Evolutionary conservation across 352 stramenopile species (phyloP).

Genomic region (Phytophthora chlamydospora): DNA sequence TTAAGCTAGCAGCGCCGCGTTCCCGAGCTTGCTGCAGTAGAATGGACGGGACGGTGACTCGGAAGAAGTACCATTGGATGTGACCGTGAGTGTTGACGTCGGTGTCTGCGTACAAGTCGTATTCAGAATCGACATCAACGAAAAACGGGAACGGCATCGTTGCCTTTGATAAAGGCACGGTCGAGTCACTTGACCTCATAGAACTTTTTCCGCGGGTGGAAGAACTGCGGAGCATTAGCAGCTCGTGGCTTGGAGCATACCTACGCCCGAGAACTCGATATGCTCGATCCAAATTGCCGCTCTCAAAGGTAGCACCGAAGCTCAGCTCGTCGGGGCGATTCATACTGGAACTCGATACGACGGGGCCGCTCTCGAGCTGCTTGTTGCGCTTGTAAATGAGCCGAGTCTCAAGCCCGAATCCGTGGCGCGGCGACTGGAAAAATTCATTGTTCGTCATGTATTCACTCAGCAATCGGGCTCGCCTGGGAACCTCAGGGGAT

Average conservation of each 20-base stretch:
- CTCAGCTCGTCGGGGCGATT: slow-evolving; percentile 42
- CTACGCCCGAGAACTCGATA: slow-evolving; percentile 65
- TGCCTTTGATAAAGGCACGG: slow-evolving; percentile 7
- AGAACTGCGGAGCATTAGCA: slow-evolving; percentile 25
- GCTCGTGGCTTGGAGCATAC: slow-evolving; percentile 55
- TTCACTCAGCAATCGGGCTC: slow-evolving; percentile 56
- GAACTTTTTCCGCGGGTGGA: slow-evolving; percentile 1
- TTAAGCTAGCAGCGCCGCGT: slow-evolving; percentile 27
- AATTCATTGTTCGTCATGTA: slow-evolving; percentile 79
- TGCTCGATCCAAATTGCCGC: slow-evolving; percentile 73
- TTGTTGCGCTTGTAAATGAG: slow-evolving; percentile 78
- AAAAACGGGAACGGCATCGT: slow-evolving; percentile 58
- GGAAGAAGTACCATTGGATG: slow-evolving; percentile 93
- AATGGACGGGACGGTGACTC: slow-evolving; percentile 35
- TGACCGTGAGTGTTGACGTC: slow-evolving; percentile 78
- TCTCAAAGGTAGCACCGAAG: slow-evolving; percentile 79
- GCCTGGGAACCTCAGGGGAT: slow-evolving; percentile 13
- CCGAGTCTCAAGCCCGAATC: slow-evolving; percentile 60
- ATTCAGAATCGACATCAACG: slow-evolving; percentile 63
- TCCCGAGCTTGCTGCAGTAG: slow-evolving; percentile 22
- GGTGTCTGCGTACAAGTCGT: slow-evolving; percentile 77
- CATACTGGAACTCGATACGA: background rate
- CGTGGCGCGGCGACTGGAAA: slow-evolving; percentile 62
- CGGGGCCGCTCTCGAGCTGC: slow-evolving; percentile 26
- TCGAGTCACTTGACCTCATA: slow-evolving; percentile 1